Percentiles rank a stretch among this genome's conserved stretches.
phyloP scores from a whole-genome alignment of 1,139 yeast species.

The Saccharomyces pastorianus region DNA sequence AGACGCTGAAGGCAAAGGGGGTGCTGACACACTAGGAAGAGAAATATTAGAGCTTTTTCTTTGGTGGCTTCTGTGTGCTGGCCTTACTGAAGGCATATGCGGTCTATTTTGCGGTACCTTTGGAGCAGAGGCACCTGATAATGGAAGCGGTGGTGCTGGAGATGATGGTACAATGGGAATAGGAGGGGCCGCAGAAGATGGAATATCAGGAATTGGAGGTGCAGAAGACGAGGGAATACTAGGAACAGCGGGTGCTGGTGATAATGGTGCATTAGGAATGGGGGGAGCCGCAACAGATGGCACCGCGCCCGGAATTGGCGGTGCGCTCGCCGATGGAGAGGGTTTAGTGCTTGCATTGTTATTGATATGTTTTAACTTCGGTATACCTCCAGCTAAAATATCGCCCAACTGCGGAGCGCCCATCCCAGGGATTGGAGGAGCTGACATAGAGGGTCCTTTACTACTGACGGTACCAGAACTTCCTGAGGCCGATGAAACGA shows the following conservation, averaged over 20 bases:
- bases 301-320: conserved; percentile 9
- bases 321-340: neutral
- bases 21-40: conserved; percentile 9
- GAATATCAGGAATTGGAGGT: conserved; percentile 13
- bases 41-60: conserved; percentile 18
- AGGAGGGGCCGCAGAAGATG: conserved; percentile 8
- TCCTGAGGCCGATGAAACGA: neutral
- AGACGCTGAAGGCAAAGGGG: conserved; percentile 13
- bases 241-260: conserved; percentile 8
- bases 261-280: conserved; percentile 8
- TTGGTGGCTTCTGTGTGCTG: conserved; percentile 19
- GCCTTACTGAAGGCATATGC: conserved; percentile 18
- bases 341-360: conserved; percentile 8
- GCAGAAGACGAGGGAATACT: conserved; percentile 11
- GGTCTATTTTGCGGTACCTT: conserved; percentile 5
- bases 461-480: conserved; percentile 11
- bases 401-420: conserved; percentile 54
- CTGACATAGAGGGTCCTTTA: conserved; percentile 14
- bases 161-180: conserved; percentile 24
- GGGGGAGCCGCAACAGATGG: conserved; percentile 18
- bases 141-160: conserved; percentile 22
- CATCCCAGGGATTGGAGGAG: conserved; percentile 30
- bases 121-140: conserved; percentile 7
- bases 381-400: conserved; percentile 79
- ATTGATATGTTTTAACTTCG: conserved; percentile 53